phyloP scores from a whole-genome alignment of 2,329 filamentous ascomycete genomes.

The Fusarium sp. region DNA sequence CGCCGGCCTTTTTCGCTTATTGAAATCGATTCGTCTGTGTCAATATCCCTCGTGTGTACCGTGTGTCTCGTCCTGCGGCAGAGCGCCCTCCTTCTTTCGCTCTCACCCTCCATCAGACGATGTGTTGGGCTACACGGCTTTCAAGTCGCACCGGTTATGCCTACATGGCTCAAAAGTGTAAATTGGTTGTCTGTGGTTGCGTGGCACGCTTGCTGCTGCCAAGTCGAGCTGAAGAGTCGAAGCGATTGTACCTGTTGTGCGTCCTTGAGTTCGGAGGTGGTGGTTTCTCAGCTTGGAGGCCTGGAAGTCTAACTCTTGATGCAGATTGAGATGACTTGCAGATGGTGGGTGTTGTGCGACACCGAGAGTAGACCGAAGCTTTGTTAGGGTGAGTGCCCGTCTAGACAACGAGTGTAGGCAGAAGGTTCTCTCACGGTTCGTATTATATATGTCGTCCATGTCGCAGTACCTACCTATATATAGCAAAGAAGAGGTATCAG shows the following conservation, averaged over 20 bases:
- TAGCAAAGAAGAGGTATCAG: not conserved
- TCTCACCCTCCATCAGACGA: not conserved
- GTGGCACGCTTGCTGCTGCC: not conserved
- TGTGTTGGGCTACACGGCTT: not conserved
- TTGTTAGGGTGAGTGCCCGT: not conserved
- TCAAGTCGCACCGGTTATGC: not conserved
- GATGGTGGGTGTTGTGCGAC: not conserved
- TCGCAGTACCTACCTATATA: not conserved
- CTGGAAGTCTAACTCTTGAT: not conserved
- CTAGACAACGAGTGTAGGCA: not conserved
- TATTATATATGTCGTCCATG: not conserved
- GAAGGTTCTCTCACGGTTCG: not conserved
- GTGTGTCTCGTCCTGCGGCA: slow-evolving; percentile 37
- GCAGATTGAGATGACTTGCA: not conserved
- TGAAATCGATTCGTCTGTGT: slow-evolving; percentile 26
- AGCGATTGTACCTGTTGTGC: not conserved
- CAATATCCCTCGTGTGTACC: slow-evolving; percentile 14
- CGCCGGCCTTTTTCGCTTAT: slow-evolving; percentile 36
- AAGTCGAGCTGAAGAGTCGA: not conserved
- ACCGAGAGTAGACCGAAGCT: not conserved
- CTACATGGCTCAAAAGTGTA: not conserved
- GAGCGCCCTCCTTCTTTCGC: not conserved
- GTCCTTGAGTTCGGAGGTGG: not conserved
- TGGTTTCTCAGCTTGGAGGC: not conserved
- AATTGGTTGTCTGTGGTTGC: not conserved